Base-by-base conservation (phyloP, 805 yeast genomes). In the Metschnikowia sp. region DNA sequence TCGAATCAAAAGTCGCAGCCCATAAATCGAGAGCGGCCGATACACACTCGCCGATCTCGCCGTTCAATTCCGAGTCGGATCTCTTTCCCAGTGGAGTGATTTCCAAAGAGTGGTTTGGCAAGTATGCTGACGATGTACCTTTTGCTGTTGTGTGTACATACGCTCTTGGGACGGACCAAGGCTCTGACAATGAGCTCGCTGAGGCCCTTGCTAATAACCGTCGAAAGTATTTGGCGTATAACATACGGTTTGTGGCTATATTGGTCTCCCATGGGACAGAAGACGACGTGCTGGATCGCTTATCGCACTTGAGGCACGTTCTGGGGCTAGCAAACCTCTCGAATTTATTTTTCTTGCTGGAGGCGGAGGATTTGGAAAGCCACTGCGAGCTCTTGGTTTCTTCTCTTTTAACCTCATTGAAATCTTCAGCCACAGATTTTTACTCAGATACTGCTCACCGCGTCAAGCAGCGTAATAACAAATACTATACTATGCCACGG, bases 401-500 rank as follows among this genome's bases (percentile, higher is more conserved):
- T 1, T 57, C 68, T 7, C 45, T 72, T 10, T 40, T 70, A n/a
- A 56, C 68, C 12, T 63, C 59, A 40, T 49, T 70, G 36, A 67
- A 63, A 47, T 18, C 55, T 4, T 36, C 55, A 4, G 71, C 73
- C 2, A 36, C 44, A 10, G 72, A 68, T 13, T 72, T 69, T 52
- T 72, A 72, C 55, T 47, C 61, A 10, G 52, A 48, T 8, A 63
- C 68, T 4, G 74, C 69, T 44, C 37, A 49, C 44, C 62, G 57
- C 32, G 64, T 72, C 30, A 65, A 62, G 42, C 71, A 66, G 43
- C 50, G 77, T 8, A 45, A 56, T 45, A 62, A 58, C 30, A 72
- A 72, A 50, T 72, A 69, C 54, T 72, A 72, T 49, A 50, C 69
- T 1, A 54, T 61, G 31, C 75, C 75, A 1, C 49, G 61, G 6